Evolutionary conservation across 768 basidiomycete genomes (phyloP), one percentile per base, ranked within the genome.

Genomic region (Agaricus blazei): DNA sequence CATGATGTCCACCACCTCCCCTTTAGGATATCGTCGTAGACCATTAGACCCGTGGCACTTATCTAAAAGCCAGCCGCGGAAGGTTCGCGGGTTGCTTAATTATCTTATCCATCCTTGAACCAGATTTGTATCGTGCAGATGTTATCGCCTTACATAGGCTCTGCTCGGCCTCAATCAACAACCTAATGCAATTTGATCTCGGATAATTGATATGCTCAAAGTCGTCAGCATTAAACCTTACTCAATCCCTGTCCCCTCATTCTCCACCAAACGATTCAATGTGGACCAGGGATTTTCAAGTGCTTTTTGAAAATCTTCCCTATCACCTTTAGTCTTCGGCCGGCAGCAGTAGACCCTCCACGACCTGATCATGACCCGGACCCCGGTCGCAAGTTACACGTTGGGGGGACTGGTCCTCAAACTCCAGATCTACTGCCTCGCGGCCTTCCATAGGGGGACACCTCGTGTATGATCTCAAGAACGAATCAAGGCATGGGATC

Each of bases 331-430:
- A 68, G 76, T 75, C 75, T 78, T 79, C 73, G 77, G 67, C 79
- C 80, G 73, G 72, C 75, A 77, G 73, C 74, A 79, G 74, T 71
- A 78, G 70, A 67, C 67, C 70, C 67, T 75, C 80, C 81, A 83
- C 75, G 84, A 81, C 74, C 79, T 72, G 72, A 75, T 74, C 86
- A 83, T 82, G 73, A 78, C 76, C 79, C 80, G 75, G 79, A 75
- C 79, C 72, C 83, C 78, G 82, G 82, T 78, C 75, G 74, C 77
- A 72, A 75, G 72, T 70, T 79, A 77, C 83, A 84, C 80, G 83
- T 84, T 83, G 74, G 71, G 63, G 60, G 68, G 67, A 69, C 70
- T 72, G 65, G 60, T 61, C 68, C 69, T 19, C 62, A 69, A 68
- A 62, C 71, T 70, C 67, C 82, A 82, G 77, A 68, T 66, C 60